These are phyloP conservation scores for Mycosarcoma mackinlayi DNA, from an alignment of 1,284 basidiomycete species.

Conservation along the genomic window DNA sequence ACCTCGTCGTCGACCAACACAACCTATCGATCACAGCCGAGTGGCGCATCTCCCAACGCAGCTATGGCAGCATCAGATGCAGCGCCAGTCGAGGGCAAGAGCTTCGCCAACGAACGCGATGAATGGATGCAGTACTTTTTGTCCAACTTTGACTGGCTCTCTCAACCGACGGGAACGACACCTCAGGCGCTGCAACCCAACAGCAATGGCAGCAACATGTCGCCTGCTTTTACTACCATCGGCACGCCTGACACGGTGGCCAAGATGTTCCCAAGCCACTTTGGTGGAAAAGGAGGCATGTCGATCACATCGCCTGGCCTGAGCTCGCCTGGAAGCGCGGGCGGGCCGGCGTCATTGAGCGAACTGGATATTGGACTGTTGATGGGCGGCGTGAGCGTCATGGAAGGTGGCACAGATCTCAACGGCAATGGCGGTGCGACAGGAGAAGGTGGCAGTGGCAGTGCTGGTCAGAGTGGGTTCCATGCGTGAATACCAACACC, in stretches of 20 bases:
- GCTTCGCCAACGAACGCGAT: conserved; percentile 32
- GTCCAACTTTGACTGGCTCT: conserved; percentile 49
- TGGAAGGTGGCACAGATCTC: conserved; percentile 27
- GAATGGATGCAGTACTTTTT: conserved; percentile 54
- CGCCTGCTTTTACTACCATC: conserved; percentile 2
- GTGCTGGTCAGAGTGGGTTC: conserved; percentile 1
- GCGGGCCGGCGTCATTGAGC: conserved; percentile 35
- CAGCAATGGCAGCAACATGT: conserved; percentile 7
- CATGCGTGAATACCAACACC: neutral
- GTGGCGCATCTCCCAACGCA: neutral
- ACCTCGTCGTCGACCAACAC: neutral
- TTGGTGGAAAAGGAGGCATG: conserved; percentile 2
- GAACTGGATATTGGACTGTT: conserved; percentile 42
- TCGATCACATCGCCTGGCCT: conserved; percentile 17
- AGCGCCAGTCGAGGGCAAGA: conserved; percentile 8
- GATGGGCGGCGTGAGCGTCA: conserved; percentile 48
- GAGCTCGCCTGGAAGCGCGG: conserved; percentile 37
- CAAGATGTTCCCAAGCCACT: conserved; percentile 3
- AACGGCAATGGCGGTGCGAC: conserved; percentile 2
- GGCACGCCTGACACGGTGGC: neutral
- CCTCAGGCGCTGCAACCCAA: conserved; percentile 10
- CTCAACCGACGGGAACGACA: conserved; percentile 14
- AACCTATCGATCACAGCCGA: conserved; percentile 9
- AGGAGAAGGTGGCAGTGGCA: neutral
- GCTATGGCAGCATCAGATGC: conserved; percentile 3